Conservation (phyloP, 2,329 filamentous ascomycete species). For the Neofusicoccum umdonicola region DNA sequence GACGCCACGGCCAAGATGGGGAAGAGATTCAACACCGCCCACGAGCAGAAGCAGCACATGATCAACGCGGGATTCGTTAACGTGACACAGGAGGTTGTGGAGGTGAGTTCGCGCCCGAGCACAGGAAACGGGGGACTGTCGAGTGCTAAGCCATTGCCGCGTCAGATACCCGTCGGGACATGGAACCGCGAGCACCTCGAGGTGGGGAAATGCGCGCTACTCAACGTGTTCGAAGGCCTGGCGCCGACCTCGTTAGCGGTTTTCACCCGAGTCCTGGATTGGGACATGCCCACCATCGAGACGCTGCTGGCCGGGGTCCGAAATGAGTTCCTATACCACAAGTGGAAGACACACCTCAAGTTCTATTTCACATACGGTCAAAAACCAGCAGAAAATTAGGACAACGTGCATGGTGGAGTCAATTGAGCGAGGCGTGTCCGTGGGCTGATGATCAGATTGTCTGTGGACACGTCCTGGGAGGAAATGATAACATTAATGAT, state of each 20-base stretch:
- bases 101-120: slow-evolving; percentile 22
- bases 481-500: neutral
- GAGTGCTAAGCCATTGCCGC: neutral
- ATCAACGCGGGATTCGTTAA: slow-evolving; percentile 32
- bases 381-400: slow-evolving; percentile 23
- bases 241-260: slow-evolving; percentile 37
- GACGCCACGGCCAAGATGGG: slow-evolving; percentile 14
- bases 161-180: slow-evolving; percentile 3
- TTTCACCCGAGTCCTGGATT: slow-evolving; percentile 35
- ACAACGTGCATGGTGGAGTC: neutral
- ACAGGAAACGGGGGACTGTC: no score
- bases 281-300: slow-evolving; percentile 34
- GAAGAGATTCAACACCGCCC: slow-evolving; percentile 19
- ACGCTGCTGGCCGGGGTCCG: slow-evolving; percentile 34
- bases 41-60: slow-evolving; percentile 21
- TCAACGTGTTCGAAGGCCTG: slow-evolving; percentile 24
- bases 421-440: no score
- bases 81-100: slow-evolving; percentile 33
- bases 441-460: no score
- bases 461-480: neutral
- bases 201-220: slow-evolving; percentile 1
- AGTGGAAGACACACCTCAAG: slow-evolving; percentile 32
- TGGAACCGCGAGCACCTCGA: neutral
- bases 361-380: slow-evolving; percentile 36
- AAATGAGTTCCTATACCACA: slow-evolving; percentile 30